These are phyloP conservation scores for Xerocomellus chrysenteron DNA, from an alignment of 768 basidiomycete genomes.

Conservation along the genomic window DNA sequence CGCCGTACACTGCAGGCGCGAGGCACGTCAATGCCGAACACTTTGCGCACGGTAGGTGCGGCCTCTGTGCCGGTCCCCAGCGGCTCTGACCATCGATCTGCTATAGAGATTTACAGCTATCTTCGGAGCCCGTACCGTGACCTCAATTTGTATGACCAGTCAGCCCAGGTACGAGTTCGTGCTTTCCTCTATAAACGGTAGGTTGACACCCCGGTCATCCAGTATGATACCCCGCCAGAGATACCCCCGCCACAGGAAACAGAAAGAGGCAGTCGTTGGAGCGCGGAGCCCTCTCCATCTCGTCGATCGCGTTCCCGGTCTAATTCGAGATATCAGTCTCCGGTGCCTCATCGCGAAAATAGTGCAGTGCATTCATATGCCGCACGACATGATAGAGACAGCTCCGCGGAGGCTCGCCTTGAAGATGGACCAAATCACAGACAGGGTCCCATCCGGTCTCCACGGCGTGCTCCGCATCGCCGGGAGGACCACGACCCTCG, in stretches of 20 bases:
- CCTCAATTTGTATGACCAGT: conserved; percentile 75
- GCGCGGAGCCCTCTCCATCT: conserved; percentile 19
- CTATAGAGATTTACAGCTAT: conserved; percentile 81
- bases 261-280: conserved; percentile 30
- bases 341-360: conserved; percentile 4
- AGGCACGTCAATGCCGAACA: conserved; percentile 80
- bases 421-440: conserved; percentile 1
- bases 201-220: conserved; percentile 8
- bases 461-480: neutral
- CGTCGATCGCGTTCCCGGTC: conserved; percentile 29
- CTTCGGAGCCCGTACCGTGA: conserved; percentile 87
- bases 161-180: conserved; percentile 64
- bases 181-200: neutral
- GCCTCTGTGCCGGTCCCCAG: neutral
- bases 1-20: conserved; percentile 52
- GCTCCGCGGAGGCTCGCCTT: conserved; percentile 4
- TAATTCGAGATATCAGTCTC: conserved; percentile 25
- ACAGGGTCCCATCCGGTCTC: conserved; percentile 1
- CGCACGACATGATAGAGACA: neutral
- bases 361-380: neutral
- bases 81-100: conserved; percentile 1
- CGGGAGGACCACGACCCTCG: neutral
- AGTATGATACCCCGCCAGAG: conserved; percentile 61
- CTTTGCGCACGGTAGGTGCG: conserved; percentile 82
- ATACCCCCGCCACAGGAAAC: conserved; percentile 36